Percentiles rank a stretch among this genome's conserved stretches.
phyloP scores from a whole-genome alignment of 495 filamentous ascomycete genomes.

The Podospora conica region DNA sequence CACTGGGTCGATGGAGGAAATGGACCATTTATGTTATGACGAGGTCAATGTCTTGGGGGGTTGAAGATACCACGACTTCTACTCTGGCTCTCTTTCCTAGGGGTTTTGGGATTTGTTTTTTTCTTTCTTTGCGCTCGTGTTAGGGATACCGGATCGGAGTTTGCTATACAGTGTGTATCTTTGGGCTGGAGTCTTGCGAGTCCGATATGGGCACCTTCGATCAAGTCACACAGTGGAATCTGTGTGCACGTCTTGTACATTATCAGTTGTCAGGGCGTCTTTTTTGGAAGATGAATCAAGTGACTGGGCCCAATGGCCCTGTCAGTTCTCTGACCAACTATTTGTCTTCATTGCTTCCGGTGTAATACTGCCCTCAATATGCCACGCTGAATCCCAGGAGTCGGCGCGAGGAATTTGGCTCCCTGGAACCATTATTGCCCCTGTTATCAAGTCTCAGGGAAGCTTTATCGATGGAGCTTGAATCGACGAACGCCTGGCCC shows the following conservation, averaged over 20 bases:
- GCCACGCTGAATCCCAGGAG: background rate
- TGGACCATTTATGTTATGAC: conserved; percentile 1
- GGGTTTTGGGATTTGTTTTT: background rate
- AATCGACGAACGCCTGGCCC: background rate
- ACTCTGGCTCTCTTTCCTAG: background rate
- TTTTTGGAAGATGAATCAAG: background rate
- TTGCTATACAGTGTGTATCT: background rate
- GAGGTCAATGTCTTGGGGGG: conserved; percentile 2
- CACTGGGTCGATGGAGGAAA: background rate
- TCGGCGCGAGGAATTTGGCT: background rate
- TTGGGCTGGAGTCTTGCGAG: background rate
- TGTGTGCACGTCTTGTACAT: background rate
- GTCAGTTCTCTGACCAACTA: background rate
- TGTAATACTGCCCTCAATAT: background rate
- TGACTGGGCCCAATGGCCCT: background rate
- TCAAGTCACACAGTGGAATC: background rate
- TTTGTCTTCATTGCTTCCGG: background rate
- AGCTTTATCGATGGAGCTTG: background rate
- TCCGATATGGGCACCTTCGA: background rate
- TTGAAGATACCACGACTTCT: conserved; percentile 8
- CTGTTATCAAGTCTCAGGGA: background rate
- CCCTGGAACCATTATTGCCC: background rate
- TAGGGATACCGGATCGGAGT: background rate
- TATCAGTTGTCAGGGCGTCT: background rate
- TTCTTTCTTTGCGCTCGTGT: background rate